Evolutionary conservation across 169 alveolate genomes (phyloP), one percentile per base, ranked within the genome.

Genomic region (Cyclospora cayetanensis): DNA sequence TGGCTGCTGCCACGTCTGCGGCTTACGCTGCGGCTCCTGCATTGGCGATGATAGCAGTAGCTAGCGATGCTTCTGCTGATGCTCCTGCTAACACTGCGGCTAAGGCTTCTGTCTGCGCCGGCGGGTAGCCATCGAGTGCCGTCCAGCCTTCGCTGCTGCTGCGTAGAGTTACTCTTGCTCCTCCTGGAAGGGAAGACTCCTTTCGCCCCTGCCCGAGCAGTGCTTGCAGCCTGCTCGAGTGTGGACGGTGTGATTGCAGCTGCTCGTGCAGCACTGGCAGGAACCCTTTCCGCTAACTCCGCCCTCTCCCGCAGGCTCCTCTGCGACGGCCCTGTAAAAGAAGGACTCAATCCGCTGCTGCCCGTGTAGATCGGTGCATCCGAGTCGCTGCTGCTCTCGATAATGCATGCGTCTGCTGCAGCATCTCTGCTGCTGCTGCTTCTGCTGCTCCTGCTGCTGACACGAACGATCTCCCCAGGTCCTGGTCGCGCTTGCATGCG

Each of bases 381-480:
- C 22, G 80, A 9, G 50, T 68, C 80, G 80, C 80, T 68, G 80
- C 80, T 34, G 80, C 50, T 68, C 52, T 27, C n/a, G 80, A 42
- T 68, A 50, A 42, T 68, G 80, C 80, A 20, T 68, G 80, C 80
- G 11, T 25, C 80, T 68, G 39, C 70, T 55, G 70, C 70, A 11
- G 46, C 80, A n/a, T n/a, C 37, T 25, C 39, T 68, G 80, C 80
- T 68, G 31, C 74, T 63, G 74, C 74, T 63, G 74, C 74, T 63
- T 15, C 74, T 22, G 74, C 74, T 63, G 80, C 80, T 68, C 52
- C 80, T 68, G 80, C 80, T 68, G 80, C 80, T 68, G 80, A 29
- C 46, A 12, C 80, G 46, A 12, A 68, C 27, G 39, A 31, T 68
- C 25, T 68, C 80, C 27, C 52, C 50, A 0, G 9, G 52, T 0